These are phyloP conservation scores for Plenodomus tracheiphilus DNA, from an alignment of 2,329 filamentous ascomycete genomes.

Conservation along the genomic window DNA sequence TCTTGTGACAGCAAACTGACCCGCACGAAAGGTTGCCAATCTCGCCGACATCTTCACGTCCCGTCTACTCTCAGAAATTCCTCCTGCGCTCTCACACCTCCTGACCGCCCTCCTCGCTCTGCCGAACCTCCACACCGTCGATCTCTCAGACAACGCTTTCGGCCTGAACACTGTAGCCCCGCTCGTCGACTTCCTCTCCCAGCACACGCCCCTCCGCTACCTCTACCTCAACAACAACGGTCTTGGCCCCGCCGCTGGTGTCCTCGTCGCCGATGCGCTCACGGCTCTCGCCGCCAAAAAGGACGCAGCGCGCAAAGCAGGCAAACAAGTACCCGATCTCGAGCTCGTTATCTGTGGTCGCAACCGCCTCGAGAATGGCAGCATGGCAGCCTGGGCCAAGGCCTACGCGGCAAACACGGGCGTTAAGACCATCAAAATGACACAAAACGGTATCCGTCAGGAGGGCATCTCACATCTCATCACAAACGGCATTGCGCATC, in stretches of 20 bases:
- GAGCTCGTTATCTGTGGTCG: conserved; percentile 98
- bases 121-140: conserved; percentile 84
- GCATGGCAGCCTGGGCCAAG: conserved; percentile 93
- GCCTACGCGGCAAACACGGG: conserved; percentile 79
- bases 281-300: conserved; percentile 83
- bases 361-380: conserved; percentile 93
- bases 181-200: conserved; percentile 85
- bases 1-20: conserved; percentile 9
- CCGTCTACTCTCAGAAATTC: conserved; percentile 90
- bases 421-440: conserved; percentile 90
- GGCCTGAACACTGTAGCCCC: conserved; percentile 93
- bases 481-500: conserved; percentile 73
- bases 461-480: conserved; percentile 86
- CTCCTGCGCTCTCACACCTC: conserved; percentile 81
- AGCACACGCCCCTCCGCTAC: conserved; percentile 88
- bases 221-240: conserved; percentile 98
- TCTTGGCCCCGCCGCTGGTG: conserved; percentile 87
- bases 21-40: conserved; percentile 68
- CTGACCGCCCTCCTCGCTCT: conserved; percentile 86
- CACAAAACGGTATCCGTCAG: conserved; percentile 94
- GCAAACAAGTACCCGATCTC: conserved; percentile 75
- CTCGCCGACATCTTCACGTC: conserved; percentile 98
- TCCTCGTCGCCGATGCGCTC: conserved; percentile 85
- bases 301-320: conserved; percentile 71
- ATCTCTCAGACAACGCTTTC: conserved; percentile 97